These are phyloP conservation scores for Massarina eburnea DNA, from an alignment of 2,329 filamentous ascomycete species.

Conservation along the genomic window DNA sequence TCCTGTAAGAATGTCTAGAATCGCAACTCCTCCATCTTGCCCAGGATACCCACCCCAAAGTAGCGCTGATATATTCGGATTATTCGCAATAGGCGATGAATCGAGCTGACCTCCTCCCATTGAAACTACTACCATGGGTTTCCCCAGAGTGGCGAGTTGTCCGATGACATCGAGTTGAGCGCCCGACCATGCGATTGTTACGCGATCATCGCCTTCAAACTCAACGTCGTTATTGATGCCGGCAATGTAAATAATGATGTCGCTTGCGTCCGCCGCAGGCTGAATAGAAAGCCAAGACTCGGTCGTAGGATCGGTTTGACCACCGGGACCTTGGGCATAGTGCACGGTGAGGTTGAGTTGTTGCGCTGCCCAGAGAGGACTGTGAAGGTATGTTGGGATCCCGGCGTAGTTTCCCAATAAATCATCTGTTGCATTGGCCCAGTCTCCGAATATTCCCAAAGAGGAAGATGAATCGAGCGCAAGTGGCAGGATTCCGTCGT, in stretches of 20 bases:
- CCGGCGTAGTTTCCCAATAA: slow-evolving; percentile 64
- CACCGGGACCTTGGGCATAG: slow-evolving; percentile 28
- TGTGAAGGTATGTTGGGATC: slow-evolving; percentile 57
- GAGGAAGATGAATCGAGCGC: slow-evolving; percentile 38
- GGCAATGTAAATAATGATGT: slow-evolving; percentile 58
- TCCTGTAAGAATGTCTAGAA: slow-evolving; percentile 59
- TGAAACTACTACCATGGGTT: slow-evolving; percentile 57
- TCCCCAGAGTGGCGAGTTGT: slow-evolving; percentile 49
- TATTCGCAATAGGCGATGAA: slow-evolving; percentile 52
- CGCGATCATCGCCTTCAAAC: slow-evolving; percentile 56
- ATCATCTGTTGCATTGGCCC: slow-evolving; percentile 61
- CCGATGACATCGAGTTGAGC: slow-evolving; percentile 56
- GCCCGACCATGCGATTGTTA: slow-evolving; percentile 55
- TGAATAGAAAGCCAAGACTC: slow-evolving; percentile 20
- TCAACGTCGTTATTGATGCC: slow-evolving; percentile 59
- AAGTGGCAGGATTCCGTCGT: slow-evolving; percentile 52
- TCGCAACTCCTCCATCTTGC: slow-evolving; percentile 59
- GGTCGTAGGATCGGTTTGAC: slow-evolving; percentile 32
- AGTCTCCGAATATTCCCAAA: slow-evolving; percentile 60
- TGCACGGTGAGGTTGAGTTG: slow-evolving; percentile 45
- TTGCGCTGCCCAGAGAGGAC: slow-evolving; percentile 56
- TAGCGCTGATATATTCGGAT: slow-evolving; percentile 25
- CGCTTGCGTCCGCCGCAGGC: slow-evolving; percentile 45
- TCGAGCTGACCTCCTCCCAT: slow-evolving; percentile 53
- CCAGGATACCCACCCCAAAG: slow-evolving; percentile 64